These are phyloP conservation scores for Porcisia deanei DNA, from an alignment of 208 protist genomes.

Conservation along the genomic window DNA sequence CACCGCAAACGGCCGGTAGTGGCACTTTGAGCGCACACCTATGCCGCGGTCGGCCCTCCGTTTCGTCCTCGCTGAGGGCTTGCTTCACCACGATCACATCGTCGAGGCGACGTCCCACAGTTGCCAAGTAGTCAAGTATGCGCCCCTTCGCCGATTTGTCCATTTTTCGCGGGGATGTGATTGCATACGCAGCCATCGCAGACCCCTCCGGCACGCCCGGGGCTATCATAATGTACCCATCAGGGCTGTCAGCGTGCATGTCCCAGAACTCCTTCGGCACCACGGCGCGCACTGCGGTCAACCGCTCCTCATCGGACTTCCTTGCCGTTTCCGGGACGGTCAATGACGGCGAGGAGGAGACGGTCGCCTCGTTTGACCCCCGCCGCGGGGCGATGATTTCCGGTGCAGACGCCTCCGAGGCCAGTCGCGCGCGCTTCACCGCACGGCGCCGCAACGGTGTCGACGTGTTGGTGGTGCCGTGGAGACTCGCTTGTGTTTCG, in stretches of 20 bases:
- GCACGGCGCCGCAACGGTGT: constrained; percentile 13
- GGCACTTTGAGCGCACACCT: constrained; percentile 65
- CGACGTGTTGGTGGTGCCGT: background rate
- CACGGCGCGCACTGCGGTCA: constrained; percentile 16
- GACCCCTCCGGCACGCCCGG: constrained; percentile 33
- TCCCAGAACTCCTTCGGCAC: constrained; percentile 56
- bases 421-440: constrained; percentile 30
- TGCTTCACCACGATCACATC: constrained; percentile 68
- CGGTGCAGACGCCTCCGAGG: constrained; percentile 3
- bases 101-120: constrained; percentile 64
- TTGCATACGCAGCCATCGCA: constrained; percentile 16
- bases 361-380: background rate
- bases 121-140: constrained; percentile 63
- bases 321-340: background rate
- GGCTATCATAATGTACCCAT: constrained; percentile 74
- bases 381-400: too few relatives aligned
- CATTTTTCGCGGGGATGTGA: constrained; percentile 24
- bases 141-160: constrained; percentile 60
- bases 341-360: background rate
- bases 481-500: background rate
- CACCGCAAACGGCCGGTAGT: constrained; percentile 67
- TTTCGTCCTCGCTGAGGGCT: constrained; percentile 47
- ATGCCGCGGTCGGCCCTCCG: constrained; percentile 29
- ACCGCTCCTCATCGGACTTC: background rate
- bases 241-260: constrained; percentile 59